phyloP scores from a whole-genome alignment of 2,329 filamentous ascomycete species.

The Trichoderma sp. region DNA sequence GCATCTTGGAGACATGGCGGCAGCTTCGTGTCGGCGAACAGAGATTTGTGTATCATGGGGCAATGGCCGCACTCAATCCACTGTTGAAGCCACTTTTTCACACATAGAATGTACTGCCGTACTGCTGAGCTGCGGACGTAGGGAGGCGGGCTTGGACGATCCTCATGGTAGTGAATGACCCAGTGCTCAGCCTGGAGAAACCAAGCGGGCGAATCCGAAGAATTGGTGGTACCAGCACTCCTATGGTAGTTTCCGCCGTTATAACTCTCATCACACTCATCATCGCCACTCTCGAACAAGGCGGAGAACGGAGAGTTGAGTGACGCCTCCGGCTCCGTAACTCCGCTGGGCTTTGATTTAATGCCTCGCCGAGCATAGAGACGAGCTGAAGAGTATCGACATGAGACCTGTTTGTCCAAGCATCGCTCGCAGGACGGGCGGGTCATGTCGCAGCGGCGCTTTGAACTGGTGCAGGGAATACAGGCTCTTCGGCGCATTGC shows the following conservation, averaged over 20 bases:
- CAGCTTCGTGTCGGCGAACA: constrained; percentile 30
- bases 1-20: constrained; percentile 33
- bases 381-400: constrained; percentile 28
- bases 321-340: background rate
- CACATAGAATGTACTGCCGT: constrained; percentile 31
- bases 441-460: constrained; percentile 41
- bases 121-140: constrained; percentile 23
- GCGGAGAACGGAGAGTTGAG: background rate
- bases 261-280: background rate
- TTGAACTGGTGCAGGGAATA: constrained; percentile 38
- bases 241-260: background rate
- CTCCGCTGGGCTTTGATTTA: background rate
- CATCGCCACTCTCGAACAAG: background rate
- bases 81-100: constrained; percentile 29
- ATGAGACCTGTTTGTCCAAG: constrained; percentile 29
- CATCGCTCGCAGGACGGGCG: constrained; percentile 38
- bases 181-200: constrained; percentile 26
- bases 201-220: constrained; percentile 1
- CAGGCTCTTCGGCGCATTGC: constrained; percentile 33
- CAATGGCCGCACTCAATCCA: constrained; percentile 31
- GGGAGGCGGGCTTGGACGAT: background rate
- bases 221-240: background rate
- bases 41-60: constrained; percentile 32
- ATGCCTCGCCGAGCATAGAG: constrained; percentile 15
- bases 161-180: constrained; percentile 25